A percentile compares a stretch with the other conserved stretches of the same genome.
Evolutionary conservation across 2,329 filamentous ascomycete species (phyloP).

Genomic region (Stagonosporopsis tanaceti): DNA sequence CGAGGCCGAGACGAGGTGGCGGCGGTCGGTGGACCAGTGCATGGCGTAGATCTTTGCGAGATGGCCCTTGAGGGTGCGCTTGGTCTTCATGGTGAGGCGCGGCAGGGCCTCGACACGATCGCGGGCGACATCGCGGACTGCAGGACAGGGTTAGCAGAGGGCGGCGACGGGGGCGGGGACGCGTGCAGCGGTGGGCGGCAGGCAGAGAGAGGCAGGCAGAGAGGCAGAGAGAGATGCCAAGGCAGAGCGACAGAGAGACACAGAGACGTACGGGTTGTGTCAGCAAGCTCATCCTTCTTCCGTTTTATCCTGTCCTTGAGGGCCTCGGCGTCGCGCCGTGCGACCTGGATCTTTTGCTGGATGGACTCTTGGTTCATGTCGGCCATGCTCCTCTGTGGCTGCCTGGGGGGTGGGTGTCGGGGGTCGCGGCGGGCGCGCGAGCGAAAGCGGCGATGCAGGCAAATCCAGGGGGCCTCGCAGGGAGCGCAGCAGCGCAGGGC

Average conservation of each 20-base stretch:
- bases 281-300: slow-evolving; percentile 99
- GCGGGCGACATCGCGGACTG: slow-evolving; percentile 91
- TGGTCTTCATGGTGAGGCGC: slow-evolving; percentile 95
- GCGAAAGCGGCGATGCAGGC: slow-evolving; percentile 29
- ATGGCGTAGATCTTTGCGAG: slow-evolving; percentile 99
- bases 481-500: slow-evolving; percentile 38
- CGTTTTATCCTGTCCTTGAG: slow-evolving; percentile 99
- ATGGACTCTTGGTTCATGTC: slow-evolving; percentile 61
- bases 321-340: slow-evolving; percentile 95
- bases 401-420: slow-evolving; percentile 19
- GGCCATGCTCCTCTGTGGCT: slow-evolving; percentile 49
- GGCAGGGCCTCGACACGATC: slow-evolving; percentile 92
- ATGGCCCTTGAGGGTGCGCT: slow-evolving; percentile 96
- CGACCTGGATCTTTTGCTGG: slow-evolving; percentile 82
- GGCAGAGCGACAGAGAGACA: background rate
- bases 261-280: slow-evolving; percentile 84
- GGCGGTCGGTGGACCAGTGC: slow-evolving; percentile 99
- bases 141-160: slow-evolving; percentile 36
- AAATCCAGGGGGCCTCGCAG: slow-evolving; percentile 47
- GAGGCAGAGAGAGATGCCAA: too few species aligned
- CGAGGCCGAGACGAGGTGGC: slow-evolving; percentile 96
- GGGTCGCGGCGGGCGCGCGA: slow-evolving; percentile 26
- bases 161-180: background rate
- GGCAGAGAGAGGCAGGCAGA: background rate
- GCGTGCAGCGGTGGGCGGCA: slow-evolving; percentile 1